A percentile compares a stretch with the other conserved stretches of the same genome.
Conservation (phyloP, 2,329 filamentous ascomycete genomes). For the Fusarium multiceps region DNA sequence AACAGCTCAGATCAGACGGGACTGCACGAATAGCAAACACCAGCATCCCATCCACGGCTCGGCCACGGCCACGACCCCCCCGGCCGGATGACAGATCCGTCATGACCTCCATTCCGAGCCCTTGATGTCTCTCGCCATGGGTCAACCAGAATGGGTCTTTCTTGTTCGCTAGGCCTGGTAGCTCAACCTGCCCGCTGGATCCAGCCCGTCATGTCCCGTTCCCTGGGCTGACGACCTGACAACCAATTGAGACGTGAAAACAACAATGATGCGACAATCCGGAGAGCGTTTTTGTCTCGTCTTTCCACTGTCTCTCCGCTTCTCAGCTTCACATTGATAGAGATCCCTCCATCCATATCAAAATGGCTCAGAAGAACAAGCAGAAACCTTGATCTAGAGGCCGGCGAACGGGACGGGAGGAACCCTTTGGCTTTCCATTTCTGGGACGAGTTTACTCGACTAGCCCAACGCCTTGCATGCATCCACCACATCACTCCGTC, state of each 20-base stretch:
- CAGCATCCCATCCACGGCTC: slow-evolving; percentile 31
- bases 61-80: slow-evolving; percentile 30
- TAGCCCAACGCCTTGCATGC: slow-evolving; percentile 46
- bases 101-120: slow-evolving; percentile 43
- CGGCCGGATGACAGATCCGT: slow-evolving; percentile 45
- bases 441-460: slow-evolving; percentile 40
- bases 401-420: slow-evolving; percentile 45
- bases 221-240: slow-evolving; percentile 38
- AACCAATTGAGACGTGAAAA: slow-evolving; percentile 38
- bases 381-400: slow-evolving; percentile 22
- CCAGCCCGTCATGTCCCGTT: slow-evolving; percentile 45
- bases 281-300: slow-evolving; percentile 14
- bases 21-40: slow-evolving; percentile 11
- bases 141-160: slow-evolving; percentile 40
- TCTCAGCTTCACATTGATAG: neutral
- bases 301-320: neutral
- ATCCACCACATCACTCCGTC: slow-evolving; percentile 43
- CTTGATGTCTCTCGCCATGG: slow-evolving; percentile 43
- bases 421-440: slow-evolving; percentile 43
- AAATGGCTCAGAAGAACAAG: slow-evolving; percentile 20
- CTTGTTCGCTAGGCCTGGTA: slow-evolving; percentile 43
- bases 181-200: slow-evolving; percentile 47
- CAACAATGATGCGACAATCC: slow-evolving; percentile 20
- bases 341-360: neutral
- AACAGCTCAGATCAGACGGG: slow-evolving; percentile 25